Evolutionary conservation across 768 basidiomycete species (phyloP).

Genomic region (Rickenella mellea): DNA sequence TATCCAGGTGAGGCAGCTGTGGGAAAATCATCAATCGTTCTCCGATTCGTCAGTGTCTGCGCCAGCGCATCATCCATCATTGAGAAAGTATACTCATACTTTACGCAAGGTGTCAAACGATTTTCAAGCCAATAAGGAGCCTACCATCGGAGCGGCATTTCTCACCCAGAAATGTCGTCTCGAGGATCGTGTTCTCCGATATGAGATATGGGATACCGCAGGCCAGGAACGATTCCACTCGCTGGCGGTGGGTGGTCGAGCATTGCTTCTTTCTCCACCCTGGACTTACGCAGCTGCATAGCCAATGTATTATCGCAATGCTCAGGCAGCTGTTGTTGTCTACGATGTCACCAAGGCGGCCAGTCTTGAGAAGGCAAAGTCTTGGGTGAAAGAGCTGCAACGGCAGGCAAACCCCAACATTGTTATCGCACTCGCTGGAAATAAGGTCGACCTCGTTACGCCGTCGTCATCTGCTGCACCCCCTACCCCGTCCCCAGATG

Average conservation of each 20-base stretch:
- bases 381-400: constrained; percentile 99
- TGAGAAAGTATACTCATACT: neutral
- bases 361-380: constrained; percentile 96
- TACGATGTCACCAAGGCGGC: constrained; percentile 96
- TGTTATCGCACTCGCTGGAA: constrained; percentile 95
- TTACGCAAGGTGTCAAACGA: constrained; percentile 77
- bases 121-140: constrained; percentile 98
- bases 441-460: constrained; percentile 90
- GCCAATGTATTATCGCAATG: constrained; percentile 99
- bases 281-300: constrained; percentile 19
- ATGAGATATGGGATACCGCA: constrained; percentile 97
- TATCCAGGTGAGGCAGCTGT: constrained; percentile 90
- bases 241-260: constrained; percentile 58
- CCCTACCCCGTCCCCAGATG: constrained; percentile 46
- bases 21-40: constrained; percentile 96
- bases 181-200: constrained; percentile 87
- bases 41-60: constrained; percentile 72
- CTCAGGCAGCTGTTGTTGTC: constrained; percentile 95
- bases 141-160: constrained; percentile 96
- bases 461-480: constrained; percentile 43
- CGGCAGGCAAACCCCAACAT: constrained; percentile 99
- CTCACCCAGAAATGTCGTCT: constrained; percentile 91
- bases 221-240: constrained; percentile 97
- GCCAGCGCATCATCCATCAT: constrained; percentile 5
- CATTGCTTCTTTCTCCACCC: constrained; percentile 7